These are phyloP conservation scores for Penicillium cinerascens DNA, from an alignment of 495 filamentous ascomycete genomes.

Conservation along the genomic window DNA sequence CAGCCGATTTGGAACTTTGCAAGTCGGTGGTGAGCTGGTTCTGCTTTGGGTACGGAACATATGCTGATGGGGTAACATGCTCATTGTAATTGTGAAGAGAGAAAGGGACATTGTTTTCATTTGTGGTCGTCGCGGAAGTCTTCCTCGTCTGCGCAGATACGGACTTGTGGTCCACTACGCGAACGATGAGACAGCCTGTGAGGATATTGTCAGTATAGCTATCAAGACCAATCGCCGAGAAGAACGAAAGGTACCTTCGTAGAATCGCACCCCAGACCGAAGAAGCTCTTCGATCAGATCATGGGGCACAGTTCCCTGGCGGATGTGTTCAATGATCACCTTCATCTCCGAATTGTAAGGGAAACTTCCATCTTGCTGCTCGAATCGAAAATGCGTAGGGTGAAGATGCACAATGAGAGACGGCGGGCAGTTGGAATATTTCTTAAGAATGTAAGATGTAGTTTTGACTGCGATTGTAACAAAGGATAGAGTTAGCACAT, in stretches of 20 bases:
- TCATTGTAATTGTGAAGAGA: conserved; percentile 89
- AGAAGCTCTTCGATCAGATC: conserved; percentile 70
- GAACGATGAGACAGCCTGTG: conserved; percentile 82
- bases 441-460: conserved; percentile 73
- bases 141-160: conserved; percentile 54
- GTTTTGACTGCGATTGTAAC: conserved; percentile 53
- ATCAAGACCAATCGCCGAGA: background rate
- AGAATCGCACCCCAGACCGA: conserved; percentile 69
- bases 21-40: conserved; percentile 44
- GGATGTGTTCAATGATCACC: conserved; percentile 74
- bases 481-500: conserved; percentile 1
- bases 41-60: conserved; percentile 72
- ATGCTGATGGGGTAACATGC: conserved; percentile 83
- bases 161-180: conserved; percentile 80
- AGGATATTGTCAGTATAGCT: conserved; percentile 3
- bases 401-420: conserved; percentile 86
- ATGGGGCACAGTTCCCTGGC: conserved; percentile 62
- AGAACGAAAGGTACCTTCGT: conserved; percentile 61
- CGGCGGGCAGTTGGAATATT: conserved; percentile 70
- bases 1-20: conserved; percentile 29
- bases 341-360: conserved; percentile 88
- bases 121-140: conserved; percentile 46
- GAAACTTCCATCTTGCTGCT: conserved; percentile 90
- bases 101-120: conserved; percentile 64
- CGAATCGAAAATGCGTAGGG: conserved; percentile 83